Evolutionary conservation across 345 rosid genomes (phyloP), one percentile per base, ranked within the genome.

Genomic region (Cardamine chenopodiifolia): DNA sequence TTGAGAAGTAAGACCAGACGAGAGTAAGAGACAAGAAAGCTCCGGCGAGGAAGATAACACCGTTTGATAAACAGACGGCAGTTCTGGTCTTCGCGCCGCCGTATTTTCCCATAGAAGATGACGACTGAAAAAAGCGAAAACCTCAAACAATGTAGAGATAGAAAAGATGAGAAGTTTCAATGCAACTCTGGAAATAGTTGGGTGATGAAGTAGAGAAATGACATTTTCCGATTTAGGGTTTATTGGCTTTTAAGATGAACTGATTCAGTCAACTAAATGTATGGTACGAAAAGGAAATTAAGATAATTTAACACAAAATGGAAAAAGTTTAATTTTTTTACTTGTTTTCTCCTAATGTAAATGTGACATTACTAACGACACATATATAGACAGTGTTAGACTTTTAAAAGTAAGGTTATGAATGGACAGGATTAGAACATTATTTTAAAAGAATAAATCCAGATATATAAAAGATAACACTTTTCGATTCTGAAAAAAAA

Each of bases 1-100:
- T 26, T 14, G 86, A 82, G 65, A 89, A 87, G 78, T 83, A 82
- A 39, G 90, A 87, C 85, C 86, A 85, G 0, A 94, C 74, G n/a
- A 91, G 73, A 2, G 86, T 53, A 20, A 88, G 80, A 44, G 89
- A 83, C 32, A 82, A 65, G 48, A 89, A 72, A 2, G 85, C 92
- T 9, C 87, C 88, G 26, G 85, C 83, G 8, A 90, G 78, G 73
- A 82, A 90, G 71, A 85, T 74, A 53, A 74, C 80, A 39, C 74
- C 78, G 19, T 89, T 88, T 25, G 78, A 62, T 35, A 86, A 56
- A 49, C 81, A 82, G 7, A 62, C 74, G 31, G 75, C 32, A n/a
- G 80, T n/a, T 66, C 66, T 84, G 71, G 58, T 85, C 26, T 86
- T 82, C 34, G 65, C 9, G 26, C 72, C 19, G 63, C 58, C 71